These are phyloP conservation scores for Teratosphaeria zuluensis DNA, from an alignment of 2,329 filamentous ascomycete genomes.

Conservation along the genomic window DNA sequence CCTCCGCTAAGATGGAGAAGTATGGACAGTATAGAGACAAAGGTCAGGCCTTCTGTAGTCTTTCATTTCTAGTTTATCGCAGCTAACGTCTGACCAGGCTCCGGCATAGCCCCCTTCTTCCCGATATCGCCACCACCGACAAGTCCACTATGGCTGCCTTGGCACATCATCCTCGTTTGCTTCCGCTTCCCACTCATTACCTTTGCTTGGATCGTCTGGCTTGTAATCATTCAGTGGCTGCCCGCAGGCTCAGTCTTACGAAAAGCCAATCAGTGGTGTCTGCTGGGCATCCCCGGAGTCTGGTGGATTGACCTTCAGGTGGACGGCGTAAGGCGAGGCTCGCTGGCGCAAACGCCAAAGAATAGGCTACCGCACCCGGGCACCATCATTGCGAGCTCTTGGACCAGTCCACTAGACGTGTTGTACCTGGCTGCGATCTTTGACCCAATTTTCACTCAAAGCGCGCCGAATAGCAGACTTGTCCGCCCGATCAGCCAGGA, in stretches of 20 bases:
- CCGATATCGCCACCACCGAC: slow-evolving; percentile 61
- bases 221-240: slow-evolving; percentile 53
- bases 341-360: slow-evolving; percentile 62
- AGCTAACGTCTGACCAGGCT: slow-evolving; percentile 49
- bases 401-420: slow-evolving; percentile 85
- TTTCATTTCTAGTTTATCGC: slow-evolving; percentile 6
- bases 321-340: slow-evolving; percentile 86
- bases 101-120: slow-evolving; percentile 92
- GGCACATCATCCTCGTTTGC: slow-evolving; percentile 56
- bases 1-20: slow-evolving; percentile 63
- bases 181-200: slow-evolving; percentile 74
- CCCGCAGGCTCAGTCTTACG: slow-evolving; percentile 60
- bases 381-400: slow-evolving; percentile 79
- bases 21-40: slow-evolving; percentile 87
- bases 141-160: slow-evolving; percentile 49
- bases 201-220: slow-evolving; percentile 37
- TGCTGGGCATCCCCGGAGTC: slow-evolving; percentile 81
- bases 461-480: slow-evolving; percentile 63
- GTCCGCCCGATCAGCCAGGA: slow-evolving; percentile 71
- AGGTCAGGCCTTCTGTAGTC: slow-evolving; percentile 42
- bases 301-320: slow-evolving; percentile 99
- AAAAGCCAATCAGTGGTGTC: slow-evolving; percentile 78
- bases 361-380: slow-evolving; percentile 68
- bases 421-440: slow-evolving; percentile 93
- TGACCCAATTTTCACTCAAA: slow-evolving; percentile 85